Conservation (phyloP, 2,329 filamentous ascomycete genomes). For the Botrytis deweyae region DNA sequence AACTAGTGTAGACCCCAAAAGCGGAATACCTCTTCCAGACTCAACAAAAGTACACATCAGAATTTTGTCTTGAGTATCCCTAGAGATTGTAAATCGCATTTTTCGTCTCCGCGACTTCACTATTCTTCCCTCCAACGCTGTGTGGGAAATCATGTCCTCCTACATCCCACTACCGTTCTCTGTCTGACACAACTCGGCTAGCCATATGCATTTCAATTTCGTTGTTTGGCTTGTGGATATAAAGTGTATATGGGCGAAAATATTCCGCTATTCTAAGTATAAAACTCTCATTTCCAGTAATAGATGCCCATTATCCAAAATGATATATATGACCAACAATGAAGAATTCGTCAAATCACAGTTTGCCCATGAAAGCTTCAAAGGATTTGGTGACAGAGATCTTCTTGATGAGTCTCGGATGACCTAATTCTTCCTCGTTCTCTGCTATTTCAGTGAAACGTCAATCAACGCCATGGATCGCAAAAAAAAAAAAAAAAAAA, state of each 20-base stretch:
- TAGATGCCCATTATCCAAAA: neutral
- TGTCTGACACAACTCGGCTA: neutral
- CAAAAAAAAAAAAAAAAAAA: neutral
- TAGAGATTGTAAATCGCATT: neutral
- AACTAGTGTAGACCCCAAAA: neutral
- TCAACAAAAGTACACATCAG: neutral
- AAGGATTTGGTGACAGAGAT: neutral
- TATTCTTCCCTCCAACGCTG: neutral
- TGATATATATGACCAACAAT: fast-evolving
- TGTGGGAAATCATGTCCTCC: fast-evolving
- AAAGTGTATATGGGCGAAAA: neutral
- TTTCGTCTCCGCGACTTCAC: neutral
- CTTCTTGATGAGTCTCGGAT: neutral
- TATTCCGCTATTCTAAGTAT: neutral
- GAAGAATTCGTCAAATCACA: neutral
- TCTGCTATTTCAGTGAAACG: no score
- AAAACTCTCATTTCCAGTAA: neutral
- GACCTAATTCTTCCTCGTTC: neutral
- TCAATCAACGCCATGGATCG: neutral
- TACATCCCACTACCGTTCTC: neutral
- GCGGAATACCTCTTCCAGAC: neutral
- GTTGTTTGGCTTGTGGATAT: fast-evolving
- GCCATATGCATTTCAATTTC: neutral
- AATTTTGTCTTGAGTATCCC: neutral
- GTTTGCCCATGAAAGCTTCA: neutral